A percentile compares a stretch with the other conserved stretches of the same genome.
These are phyloP conservation scores for Cadophora malorum DNA, from an alignment of 2,329 filamentous ascomycete species.

Conservation along the genomic window DNA sequence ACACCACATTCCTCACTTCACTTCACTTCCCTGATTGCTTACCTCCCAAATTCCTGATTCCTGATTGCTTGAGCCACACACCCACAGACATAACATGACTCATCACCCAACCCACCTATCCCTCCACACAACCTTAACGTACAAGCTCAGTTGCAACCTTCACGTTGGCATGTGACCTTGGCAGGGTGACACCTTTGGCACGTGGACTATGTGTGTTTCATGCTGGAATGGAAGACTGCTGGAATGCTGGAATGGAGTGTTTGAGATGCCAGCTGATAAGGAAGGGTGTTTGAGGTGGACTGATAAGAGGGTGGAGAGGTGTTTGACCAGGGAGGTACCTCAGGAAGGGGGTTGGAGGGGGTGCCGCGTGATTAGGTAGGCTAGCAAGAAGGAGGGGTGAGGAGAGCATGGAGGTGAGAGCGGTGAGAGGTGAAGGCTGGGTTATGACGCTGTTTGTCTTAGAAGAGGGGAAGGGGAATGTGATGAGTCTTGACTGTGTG, in stretches of 20 bases:
- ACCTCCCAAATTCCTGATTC: neutral
- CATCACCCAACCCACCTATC: neutral
- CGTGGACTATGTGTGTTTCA: neutral
- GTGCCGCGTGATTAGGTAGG: neutral
- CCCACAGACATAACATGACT: neutral
- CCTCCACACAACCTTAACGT: neutral
- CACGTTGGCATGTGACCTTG: conserved; percentile 2
- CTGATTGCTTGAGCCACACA: neutral
- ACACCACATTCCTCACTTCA: neutral
- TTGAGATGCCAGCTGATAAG: neutral
- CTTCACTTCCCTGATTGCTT: neutral
- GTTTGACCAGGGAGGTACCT: neutral
- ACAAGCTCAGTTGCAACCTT: neutral
- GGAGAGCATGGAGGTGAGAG: too few relatives aligned
- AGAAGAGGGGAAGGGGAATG: neutral
- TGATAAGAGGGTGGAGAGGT: neutral
- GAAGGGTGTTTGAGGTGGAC: neutral
- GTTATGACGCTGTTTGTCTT: neutral
- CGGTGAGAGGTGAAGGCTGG: neutral
- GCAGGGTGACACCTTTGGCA: neutral
- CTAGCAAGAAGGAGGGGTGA: neutral
- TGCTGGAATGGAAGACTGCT: neutral
- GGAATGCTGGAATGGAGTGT: neutral
- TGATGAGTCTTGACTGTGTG: too few relatives aligned
- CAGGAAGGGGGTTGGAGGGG: neutral